Conservation (phyloP, 2,329 filamentous ascomycete genomes). For the Fusarium sp. region DNA sequence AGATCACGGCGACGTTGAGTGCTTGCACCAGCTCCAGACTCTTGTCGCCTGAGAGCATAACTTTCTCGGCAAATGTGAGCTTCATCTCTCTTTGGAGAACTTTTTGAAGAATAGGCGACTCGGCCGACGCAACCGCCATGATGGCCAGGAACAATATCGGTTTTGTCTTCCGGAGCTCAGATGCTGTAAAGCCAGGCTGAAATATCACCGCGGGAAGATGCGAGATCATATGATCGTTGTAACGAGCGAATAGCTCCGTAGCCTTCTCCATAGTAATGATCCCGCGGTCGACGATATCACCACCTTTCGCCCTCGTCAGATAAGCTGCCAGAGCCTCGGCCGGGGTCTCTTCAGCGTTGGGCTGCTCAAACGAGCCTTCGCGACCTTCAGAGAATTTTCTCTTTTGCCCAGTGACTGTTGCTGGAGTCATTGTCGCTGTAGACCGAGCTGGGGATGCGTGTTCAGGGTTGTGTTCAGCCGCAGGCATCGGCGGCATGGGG, state of each 20-base stretch:
- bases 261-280: constrained; percentile 69
- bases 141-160: constrained; percentile 79
- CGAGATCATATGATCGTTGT: constrained; percentile 69
- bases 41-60: constrained; percentile 82
- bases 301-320: constrained; percentile 48
- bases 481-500: constrained; percentile 12
- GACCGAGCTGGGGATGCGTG: constrained; percentile 23
- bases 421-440: constrained; percentile 12
- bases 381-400: constrained; percentile 49
- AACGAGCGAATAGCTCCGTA: constrained; percentile 67
- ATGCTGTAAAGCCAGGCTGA: constrained; percentile 63
- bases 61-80: constrained; percentile 77
- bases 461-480: constrained; percentile 33
- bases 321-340: constrained; percentile 41
- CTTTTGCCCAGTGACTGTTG: constrained; percentile 48
- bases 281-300: constrained; percentile 70
- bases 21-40: constrained; percentile 86
- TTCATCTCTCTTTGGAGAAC: constrained; percentile 77
- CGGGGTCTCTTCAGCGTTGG: constrained; percentile 25
- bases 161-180: constrained; percentile 68
- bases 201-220: constrained; percentile 75
- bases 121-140: constrained; percentile 73
- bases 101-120: constrained; percentile 68
- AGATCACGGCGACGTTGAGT: constrained; percentile 79
- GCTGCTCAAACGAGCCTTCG: constrained; percentile 32